These are phyloP conservation scores for Ettlia oleoabundans DNA, from an alignment of 139 green algal species.

Conservation along the genomic window DNA sequence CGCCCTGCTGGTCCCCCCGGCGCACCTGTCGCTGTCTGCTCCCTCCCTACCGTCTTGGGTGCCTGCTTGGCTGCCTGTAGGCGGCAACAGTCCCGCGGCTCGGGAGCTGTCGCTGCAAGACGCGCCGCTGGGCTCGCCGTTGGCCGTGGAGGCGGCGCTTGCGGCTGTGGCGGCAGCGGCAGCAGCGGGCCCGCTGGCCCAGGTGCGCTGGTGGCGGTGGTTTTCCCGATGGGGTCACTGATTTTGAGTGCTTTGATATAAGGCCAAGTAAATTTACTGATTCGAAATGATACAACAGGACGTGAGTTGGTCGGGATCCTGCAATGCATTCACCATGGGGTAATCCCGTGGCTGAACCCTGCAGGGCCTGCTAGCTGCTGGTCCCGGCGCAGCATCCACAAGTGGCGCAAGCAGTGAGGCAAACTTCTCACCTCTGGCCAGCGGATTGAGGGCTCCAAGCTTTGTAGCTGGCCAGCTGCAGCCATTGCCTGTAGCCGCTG, in stretches of 20 bases:
- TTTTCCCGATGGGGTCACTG: too few species aligned
- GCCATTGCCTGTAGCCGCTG: neutral
- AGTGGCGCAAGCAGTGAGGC: neutral
- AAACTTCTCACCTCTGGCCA: conserved; percentile 27
- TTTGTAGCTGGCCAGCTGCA: neutral
- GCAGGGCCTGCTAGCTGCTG: conserved; percentile 8
- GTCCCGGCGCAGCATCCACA: neutral
- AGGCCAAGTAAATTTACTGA: too few species aligned
- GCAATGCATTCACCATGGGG: neutral
- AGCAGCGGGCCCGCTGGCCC: neutral
- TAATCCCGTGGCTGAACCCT: neutral
- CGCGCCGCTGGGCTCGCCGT: neutral
- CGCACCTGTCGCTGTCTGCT: neutral
- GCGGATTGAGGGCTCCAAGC: neutral
- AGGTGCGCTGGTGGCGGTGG: too few species aligned
- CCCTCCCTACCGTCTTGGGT: neutral
- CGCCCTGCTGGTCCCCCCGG: neutral
- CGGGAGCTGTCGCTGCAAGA: conserved; percentile 15
- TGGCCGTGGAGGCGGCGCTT: neutral
- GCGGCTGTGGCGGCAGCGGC: neutral
- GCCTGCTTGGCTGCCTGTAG: neutral
- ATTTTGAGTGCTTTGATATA: too few species aligned
- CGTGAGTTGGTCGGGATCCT: too few species aligned
- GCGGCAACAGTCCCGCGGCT: conserved; percentile 20
- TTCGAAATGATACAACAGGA: too few species aligned